Conservation (phyloP, 768 basidiomycete species). For the Scleroderma citrinum region DNA sequence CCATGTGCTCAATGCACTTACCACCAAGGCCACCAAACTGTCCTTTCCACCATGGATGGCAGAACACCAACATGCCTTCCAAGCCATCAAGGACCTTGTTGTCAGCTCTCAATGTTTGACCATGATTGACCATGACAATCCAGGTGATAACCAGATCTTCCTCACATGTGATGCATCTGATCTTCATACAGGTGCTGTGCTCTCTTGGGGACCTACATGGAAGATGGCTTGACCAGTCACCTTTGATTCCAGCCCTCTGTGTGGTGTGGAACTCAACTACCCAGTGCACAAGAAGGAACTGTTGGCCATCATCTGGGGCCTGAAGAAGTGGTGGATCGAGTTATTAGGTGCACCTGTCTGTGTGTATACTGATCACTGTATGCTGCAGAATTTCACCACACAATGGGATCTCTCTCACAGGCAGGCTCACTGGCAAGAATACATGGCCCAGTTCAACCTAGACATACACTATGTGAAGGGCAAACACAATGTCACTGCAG, state of each 20-base stretch:
- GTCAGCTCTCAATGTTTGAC: slow-evolving; percentile 22
- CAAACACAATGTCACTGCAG: slow-evolving; percentile 9
- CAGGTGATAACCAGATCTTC: slow-evolving; percentile 12
- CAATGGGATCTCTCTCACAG: not conserved
- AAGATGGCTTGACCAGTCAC: slow-evolving; percentile 18
- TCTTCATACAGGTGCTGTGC: not conserved
- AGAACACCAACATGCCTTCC: slow-evolving; percentile 2
- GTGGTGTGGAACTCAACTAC: slow-evolving; percentile 22
- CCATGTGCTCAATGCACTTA: slow-evolving; percentile 4
- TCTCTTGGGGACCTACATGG: slow-evolving; percentile 2
- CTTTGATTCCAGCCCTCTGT: slow-evolving; percentile 18
- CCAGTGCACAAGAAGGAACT: slow-evolving; percentile 27
- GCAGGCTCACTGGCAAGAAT: slow-evolving; percentile 35
- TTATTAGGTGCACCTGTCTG: not conserved
- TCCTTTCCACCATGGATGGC: no score
- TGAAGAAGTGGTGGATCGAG: slow-evolving; percentile 24
- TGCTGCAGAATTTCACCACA: slow-evolving; percentile 7
- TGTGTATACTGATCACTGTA: slow-evolving; percentile 28
- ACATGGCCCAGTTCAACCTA: slow-evolving; percentile 32
- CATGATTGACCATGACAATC: slow-evolving; percentile 25
- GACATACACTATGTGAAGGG: slow-evolving; percentile 18
- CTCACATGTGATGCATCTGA: slow-evolving; percentile 11
- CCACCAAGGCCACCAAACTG: slow-evolving; percentile 17
- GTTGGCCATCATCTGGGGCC: slow-evolving; percentile 26
- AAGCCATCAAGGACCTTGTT: slow-evolving; percentile 20